phyloP scores from a whole-genome alignment of 768 basidiomycete species.

The Gymnopilus junonius region DNA sequence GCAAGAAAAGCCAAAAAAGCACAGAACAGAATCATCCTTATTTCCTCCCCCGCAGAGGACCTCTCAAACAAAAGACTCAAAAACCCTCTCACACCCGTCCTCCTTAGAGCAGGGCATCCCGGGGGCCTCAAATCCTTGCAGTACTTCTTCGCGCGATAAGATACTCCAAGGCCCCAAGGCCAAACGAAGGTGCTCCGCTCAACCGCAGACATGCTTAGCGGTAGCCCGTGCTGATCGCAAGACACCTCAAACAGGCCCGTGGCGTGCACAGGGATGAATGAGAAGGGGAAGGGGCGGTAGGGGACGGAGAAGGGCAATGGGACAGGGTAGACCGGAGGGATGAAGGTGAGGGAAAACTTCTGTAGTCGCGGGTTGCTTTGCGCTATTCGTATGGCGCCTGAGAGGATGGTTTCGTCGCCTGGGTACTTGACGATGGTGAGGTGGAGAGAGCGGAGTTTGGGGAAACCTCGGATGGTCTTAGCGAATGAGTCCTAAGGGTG shows the following conservation, averaged over 20 bases:
- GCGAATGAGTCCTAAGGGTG: constrained; percentile 59
- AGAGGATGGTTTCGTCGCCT: constrained; percentile 61
- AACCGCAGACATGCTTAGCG: constrained; percentile 51
- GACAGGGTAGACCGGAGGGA: constrained; percentile 56
- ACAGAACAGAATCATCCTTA: constrained; percentile 62
- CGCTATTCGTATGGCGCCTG: constrained; percentile 66
- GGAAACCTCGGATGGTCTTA: constrained; percentile 62
- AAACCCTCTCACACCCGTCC: constrained; percentile 44
- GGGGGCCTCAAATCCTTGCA: constrained; percentile 44
- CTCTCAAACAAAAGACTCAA: constrained; percentile 55
- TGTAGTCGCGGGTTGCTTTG: constrained; percentile 68
- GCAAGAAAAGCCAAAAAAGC: constrained; percentile 52
- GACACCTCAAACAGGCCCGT: constrained; percentile 62
- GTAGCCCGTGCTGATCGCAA: constrained; percentile 69
- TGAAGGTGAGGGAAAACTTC: constrained; percentile 67
- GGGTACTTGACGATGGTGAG: constrained; percentile 71
- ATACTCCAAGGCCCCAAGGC: constrained; percentile 53
- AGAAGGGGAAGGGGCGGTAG: constrained; percentile 44
- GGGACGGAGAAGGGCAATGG: constrained; percentile 50
- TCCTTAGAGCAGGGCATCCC: constrained; percentile 38
- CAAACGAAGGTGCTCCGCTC: constrained; percentile 53
- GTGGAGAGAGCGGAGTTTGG: constrained; percentile 63
- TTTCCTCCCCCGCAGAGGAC: constrained; percentile 71
- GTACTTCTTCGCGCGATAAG: constrained; percentile 40
- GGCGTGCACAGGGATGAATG: constrained; percentile 43